Percentiles rank a stretch among this genome's conserved stretches.
Conservation (phyloP, 148 eudicot genomes). For the Chenopodium album region DNA sequence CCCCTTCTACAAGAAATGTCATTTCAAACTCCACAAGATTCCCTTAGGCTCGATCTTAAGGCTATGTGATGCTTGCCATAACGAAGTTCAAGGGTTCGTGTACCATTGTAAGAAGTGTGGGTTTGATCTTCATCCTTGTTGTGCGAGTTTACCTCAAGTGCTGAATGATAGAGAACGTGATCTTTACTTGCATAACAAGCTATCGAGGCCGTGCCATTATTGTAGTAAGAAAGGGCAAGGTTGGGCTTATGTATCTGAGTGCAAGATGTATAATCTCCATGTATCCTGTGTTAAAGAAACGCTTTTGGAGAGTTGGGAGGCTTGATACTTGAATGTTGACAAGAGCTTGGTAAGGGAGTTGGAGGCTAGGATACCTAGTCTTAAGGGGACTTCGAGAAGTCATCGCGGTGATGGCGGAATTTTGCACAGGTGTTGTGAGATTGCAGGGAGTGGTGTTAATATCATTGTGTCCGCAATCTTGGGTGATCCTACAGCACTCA, state of each 20-base stretch:
- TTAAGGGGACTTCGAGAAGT: constrained; percentile 24
- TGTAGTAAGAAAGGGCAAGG: constrained; percentile 38
- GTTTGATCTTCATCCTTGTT: constrained; percentile 41
- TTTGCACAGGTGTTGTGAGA: constrained; percentile 33
- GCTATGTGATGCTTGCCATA: constrained; percentile 33
- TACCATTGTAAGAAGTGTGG: constrained; percentile 42
- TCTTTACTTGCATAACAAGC: constrained; percentile 30
- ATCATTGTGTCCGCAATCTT: constrained; percentile 36
- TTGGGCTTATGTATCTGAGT: constrained; percentile 37
- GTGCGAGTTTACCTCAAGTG: constrained; percentile 31
- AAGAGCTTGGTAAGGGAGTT: constrained; percentile 20
- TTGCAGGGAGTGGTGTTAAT: constrained; percentile 32
- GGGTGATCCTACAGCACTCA: constrained; percentile 42
- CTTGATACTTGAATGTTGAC: constrained; percentile 31
- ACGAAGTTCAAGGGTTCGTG: constrained; percentile 34
- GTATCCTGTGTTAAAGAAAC: constrained; percentile 36
- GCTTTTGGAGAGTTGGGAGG: constrained; percentile 36
- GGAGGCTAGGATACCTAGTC: constrained; percentile 34
- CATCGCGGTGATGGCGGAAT: constrained; percentile 19
- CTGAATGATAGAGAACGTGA: constrained; percentile 37
- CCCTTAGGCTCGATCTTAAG: constrained; percentile 32
- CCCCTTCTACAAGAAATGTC: constrained; percentile 43
- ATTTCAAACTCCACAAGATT: constrained; percentile 27
- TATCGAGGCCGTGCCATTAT: constrained; percentile 35
- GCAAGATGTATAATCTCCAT: constrained; percentile 38